Conservation (phyloP, 495 filamentous ascomycete genomes). For the Thozetella sp. region DNA sequence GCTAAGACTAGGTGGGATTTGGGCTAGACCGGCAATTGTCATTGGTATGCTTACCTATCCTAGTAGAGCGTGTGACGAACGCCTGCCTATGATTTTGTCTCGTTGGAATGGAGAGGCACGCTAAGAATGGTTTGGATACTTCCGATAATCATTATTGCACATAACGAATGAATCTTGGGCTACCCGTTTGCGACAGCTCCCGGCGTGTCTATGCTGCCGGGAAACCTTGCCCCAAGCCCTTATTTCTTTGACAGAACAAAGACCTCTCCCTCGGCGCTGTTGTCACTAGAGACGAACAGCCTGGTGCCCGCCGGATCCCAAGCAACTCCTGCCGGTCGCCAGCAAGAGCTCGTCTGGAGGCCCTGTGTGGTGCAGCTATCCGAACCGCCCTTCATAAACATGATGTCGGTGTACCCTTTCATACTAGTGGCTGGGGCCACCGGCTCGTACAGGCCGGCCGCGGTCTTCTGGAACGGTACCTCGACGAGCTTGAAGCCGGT, state of each 20-base stretch:
- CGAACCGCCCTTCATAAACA: slow-evolving; percentile 23
- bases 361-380: slow-evolving; percentile 23
- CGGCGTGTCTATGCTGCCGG: too few relatives aligned
- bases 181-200: too few relatives aligned
- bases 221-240: too few relatives aligned
- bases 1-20: too few relatives aligned
- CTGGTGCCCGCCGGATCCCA: slow-evolving; percentile 29
- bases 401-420: slow-evolving; percentile 31
- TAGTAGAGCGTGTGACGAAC: too few relatives aligned
- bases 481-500: slow-evolving; percentile 54
- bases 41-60: too few relatives aligned
- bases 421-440: slow-evolving; percentile 27
- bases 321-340: slow-evolving; percentile 26
- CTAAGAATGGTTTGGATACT: too few relatives aligned
- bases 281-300: slow-evolving; percentile 32
- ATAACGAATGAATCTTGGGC: too few relatives aligned
- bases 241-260: background rate
- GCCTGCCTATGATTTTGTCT: too few relatives aligned
- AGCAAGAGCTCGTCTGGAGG: slow-evolving; percentile 27
- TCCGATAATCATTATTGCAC: too few relatives aligned
- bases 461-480: slow-evolving; percentile 43
- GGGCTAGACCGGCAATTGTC: too few relatives aligned
- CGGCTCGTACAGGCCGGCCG: slow-evolving; percentile 30
- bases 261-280: background rate
- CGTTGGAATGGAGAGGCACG: too few relatives aligned